These are phyloP conservation scores for Haemoproteus tartakovskyi DNA, from an alignment of 169 alveolate species.

Conservation along the genomic window DNA sequence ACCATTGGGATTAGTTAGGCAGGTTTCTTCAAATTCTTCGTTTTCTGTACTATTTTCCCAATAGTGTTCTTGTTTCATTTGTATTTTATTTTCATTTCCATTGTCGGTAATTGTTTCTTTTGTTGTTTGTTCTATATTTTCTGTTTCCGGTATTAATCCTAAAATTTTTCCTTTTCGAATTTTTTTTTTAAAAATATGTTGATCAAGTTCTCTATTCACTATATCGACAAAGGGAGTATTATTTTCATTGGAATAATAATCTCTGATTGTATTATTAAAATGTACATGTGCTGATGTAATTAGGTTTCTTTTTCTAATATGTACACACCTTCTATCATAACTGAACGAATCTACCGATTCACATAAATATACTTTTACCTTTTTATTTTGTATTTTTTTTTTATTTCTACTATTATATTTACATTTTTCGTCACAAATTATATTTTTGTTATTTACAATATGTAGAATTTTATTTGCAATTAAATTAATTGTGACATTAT, in stretches of 20 bases:
- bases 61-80: not conserved
- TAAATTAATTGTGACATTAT: constrained; percentile 53
- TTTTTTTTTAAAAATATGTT: constrained; percentile 17
- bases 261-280: constrained; percentile 22
- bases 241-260: not conserved
- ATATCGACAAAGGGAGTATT: not conserved
- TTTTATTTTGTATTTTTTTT: constrained; percentile 13
- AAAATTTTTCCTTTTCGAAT: not conserved
- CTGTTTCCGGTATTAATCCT: not conserved
- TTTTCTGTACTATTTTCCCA: not conserved
- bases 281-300: constrained; percentile 41
- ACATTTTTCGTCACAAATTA: constrained; percentile 35
- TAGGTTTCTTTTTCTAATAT: constrained; percentile 34
- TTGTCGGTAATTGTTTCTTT: not conserved
- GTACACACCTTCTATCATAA: constrained; percentile 36
- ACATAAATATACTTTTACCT: constrained; percentile 38
- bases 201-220: constrained; percentile 2
- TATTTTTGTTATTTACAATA: constrained; percentile 28
- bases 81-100: not conserved
- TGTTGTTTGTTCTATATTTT: not conserved
- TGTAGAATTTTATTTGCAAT: constrained; percentile 28
- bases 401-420: constrained; percentile 8
- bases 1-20: not conserved
- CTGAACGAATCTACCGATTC: constrained; percentile 36
- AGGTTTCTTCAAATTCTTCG: not conserved